These are phyloP conservation scores for Cyclanthera cordifolia DNA, from an alignment of 306 rosid genomes.

Conservation along the genomic window DNA sequence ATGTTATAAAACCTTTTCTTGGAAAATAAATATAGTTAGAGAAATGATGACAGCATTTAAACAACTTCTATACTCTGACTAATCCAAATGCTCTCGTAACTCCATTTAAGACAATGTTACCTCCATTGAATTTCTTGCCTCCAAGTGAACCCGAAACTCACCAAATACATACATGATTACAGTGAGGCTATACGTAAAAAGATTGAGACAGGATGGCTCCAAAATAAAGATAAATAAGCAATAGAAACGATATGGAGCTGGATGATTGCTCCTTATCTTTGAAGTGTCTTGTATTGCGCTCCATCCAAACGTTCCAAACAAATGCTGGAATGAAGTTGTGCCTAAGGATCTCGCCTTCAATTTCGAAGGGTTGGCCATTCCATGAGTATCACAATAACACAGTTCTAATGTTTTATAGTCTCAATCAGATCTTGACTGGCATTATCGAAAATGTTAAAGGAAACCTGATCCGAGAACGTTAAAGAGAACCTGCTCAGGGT, in stretches of 20 bases:
- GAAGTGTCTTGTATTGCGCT: too few species aligned
- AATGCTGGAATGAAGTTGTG: too few species aligned
- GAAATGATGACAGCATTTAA: not conserved
- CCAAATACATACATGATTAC: not conserved
- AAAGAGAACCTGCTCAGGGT: not conserved
- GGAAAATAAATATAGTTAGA: not conserved
- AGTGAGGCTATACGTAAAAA: too few species aligned
- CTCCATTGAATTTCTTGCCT: slow-evolving; percentile 4
- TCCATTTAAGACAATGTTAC: not conserved
- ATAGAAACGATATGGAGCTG: too few species aligned
- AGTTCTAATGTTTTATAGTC: not conserved
- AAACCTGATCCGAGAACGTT: not conserved
- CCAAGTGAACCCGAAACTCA: slow-evolving; percentile 1
- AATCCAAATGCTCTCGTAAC: slow-evolving; percentile 2
- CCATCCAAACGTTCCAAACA: too few species aligned
- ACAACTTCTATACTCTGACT: not conserved
- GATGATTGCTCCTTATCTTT: too few species aligned
- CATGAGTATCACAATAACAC: not conserved
- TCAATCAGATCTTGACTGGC: not conserved
- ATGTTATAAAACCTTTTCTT: not conserved
- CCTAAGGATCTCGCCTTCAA: too few species aligned
- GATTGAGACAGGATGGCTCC: too few species aligned
- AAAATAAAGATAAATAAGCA: too few species aligned
- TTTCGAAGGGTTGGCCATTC: too few species aligned
- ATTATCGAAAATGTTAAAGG: not conserved